Conservation (phyloP, 768 basidiomycete species). For the Boletus huronensis region DNA sequence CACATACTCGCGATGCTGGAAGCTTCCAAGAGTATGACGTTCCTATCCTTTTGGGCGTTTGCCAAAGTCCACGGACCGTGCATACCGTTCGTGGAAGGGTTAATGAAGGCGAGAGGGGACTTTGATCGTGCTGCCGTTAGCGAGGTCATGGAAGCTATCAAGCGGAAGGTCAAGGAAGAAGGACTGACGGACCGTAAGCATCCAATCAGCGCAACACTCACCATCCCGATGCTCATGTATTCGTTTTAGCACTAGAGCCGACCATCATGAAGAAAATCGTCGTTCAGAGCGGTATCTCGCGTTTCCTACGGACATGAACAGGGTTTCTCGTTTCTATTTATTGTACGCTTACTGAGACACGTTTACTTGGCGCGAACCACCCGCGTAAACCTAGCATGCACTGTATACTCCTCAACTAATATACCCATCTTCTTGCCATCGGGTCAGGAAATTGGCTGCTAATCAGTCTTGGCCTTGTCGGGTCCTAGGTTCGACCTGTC, state of each 20-base stretch:
- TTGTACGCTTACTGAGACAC: conserved; percentile 1
- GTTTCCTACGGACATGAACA: conserved; percentile 55
- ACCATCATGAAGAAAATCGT: conserved; percentile 91
- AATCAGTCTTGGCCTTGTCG: conserved; percentile 50
- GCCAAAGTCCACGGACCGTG: conserved; percentile 93
- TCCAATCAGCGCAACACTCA: background rate
- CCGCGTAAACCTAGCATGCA: conserved; percentile 1
- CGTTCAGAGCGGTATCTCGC: conserved; percentile 69
- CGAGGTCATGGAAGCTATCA: conserved; percentile 93
- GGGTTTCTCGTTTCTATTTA: background rate
- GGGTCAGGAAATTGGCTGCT: conserved; percentile 12
- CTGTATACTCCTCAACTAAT: conserved; percentile 9
- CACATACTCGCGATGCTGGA: conserved; percentile 76
- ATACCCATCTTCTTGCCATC: background rate
- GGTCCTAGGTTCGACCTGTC: conserved; percentile 51
- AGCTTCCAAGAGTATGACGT: conserved; percentile 84
- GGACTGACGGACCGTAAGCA: conserved; percentile 74
- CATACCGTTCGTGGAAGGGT: conserved; percentile 81
- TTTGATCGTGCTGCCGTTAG: conserved; percentile 82
- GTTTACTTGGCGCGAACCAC: background rate
- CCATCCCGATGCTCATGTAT: conserved; percentile 2
- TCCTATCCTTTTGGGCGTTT: conserved; percentile 92
- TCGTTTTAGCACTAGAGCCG: conserved; percentile 61
- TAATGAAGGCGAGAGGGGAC: conserved; percentile 89
- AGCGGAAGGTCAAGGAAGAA: conserved; percentile 91